These are phyloP conservation scores for Thuidium tamariscinum DNA, from an alignment of 225 moss, liverwort and hornwort species.

Conservation along the genomic window DNA sequence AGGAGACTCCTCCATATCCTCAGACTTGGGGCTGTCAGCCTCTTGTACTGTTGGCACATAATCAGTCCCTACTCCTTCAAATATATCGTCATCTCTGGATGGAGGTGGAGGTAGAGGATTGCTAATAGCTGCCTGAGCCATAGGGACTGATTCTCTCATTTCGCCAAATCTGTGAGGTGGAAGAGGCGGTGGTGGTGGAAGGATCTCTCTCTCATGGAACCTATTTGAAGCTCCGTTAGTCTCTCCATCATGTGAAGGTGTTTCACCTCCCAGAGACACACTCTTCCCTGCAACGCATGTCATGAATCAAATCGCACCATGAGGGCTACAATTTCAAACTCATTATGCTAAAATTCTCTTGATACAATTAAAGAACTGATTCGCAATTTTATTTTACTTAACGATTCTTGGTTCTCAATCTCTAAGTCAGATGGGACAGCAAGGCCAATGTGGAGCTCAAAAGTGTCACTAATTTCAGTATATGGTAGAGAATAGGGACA, in stretches of 20 bases:
- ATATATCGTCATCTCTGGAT: constrained; percentile 71
- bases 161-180: constrained; percentile 40
- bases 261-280: constrained; percentile 46
- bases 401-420: background rate
- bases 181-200: constrained; percentile 81
- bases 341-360: background rate
- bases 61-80: constrained; percentile 85
- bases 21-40: constrained; percentile 80
- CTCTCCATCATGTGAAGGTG: constrained; percentile 57
- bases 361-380: background rate
- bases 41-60: constrained; percentile 42
- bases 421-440: background rate
- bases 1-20: constrained; percentile 99
- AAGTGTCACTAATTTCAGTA: background rate
- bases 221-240: constrained; percentile 54
- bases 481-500: background rate
- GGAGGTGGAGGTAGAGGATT: constrained; percentile 23
- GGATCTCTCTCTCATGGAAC: constrained; percentile 55
- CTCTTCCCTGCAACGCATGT: constrained; percentile 43
- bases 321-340: background rate
- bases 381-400: background rate
- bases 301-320: background rate
- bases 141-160: constrained; percentile 37
- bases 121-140: constrained; percentile 41
- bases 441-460: background rate